Conservation (phyloP, 78 protist species). For the Pigoraptor vietnamica region DNA sequence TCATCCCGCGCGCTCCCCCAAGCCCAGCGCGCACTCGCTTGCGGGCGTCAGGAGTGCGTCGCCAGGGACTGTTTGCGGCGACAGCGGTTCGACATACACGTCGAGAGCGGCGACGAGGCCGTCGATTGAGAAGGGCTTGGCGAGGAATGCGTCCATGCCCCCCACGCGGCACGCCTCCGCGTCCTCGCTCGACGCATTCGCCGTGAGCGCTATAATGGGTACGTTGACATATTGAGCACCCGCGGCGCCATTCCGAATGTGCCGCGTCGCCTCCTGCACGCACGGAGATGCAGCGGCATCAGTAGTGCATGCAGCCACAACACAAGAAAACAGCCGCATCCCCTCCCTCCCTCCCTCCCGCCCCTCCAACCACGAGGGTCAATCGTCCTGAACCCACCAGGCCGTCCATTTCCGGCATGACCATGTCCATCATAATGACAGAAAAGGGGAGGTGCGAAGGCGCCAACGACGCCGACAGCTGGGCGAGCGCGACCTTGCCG, state of each 20-base stretch:
- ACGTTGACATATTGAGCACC: not conserved
- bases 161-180: slow-evolving; percentile 18
- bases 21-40: no score
- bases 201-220: slow-evolving; percentile 57
- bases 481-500: not conserved
- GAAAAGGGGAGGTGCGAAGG: not conserved
- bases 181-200: slow-evolving; percentile 45
- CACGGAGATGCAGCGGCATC: not conserved
- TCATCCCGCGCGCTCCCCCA: no score
- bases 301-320: not conserved
- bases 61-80: no score
- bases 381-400: not conserved
- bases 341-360: no score
- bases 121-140: slow-evolving; percentile 44
- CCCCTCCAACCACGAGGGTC: not conserved
- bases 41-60: no score
- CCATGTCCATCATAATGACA: not conserved
- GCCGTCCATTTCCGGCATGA: not conserved
- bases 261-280: not conserved
- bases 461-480: not conserved
- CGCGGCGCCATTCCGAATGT: not conserved
- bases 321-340: not conserved
- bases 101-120: not conserved
- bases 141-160: slow-evolving; percentile 64
- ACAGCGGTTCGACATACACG: not conserved